Percentiles rank a stretch among this genome's conserved stretches.
Conservation (phyloP, 352 stramenopile genomes). For the Globisporangium nagaii region DNA sequence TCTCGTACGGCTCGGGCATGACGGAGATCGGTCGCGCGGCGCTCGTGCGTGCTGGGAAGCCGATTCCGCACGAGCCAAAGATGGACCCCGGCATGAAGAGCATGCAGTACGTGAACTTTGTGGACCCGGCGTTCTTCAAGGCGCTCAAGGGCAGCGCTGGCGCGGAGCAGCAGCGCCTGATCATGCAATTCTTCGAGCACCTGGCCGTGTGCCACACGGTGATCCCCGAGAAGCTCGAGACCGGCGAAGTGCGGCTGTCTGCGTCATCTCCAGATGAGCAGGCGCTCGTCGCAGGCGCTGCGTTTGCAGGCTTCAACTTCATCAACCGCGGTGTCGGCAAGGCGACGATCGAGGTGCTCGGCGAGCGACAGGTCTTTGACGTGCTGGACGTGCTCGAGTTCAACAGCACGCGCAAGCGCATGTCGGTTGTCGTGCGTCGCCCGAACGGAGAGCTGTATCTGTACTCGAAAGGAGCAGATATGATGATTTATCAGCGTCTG, state of each 20-base stretch:
- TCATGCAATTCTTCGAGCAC: slow-evolving; percentile 80
- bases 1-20: slow-evolving; percentile 85
- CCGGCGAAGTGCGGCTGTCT: slow-evolving; percentile 54
- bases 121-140: slow-evolving; percentile 60
- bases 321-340: slow-evolving; percentile 48
- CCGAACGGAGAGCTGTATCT: slow-evolving; percentile 63
- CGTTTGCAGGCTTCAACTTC: slow-evolving; percentile 70
- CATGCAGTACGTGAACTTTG: slow-evolving; percentile 79
- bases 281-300: slow-evolving; percentile 68
- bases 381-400: slow-evolving; percentile 96
- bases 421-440: slow-evolving; percentile 73
- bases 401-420: slow-evolving; percentile 84
- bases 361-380: slow-evolving; percentile 62
- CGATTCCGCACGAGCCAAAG: slow-evolving; percentile 55
- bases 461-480: slow-evolving; percentile 91
- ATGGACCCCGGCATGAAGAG: slow-evolving; percentile 40
- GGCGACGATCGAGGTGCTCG: slow-evolving; percentile 38
- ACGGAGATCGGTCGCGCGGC: slow-evolving; percentile 76
- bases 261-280: slow-evolving; percentile 85
- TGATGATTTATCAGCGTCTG: slow-evolving; percentile 83
- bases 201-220: slow-evolving; percentile 83
- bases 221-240: slow-evolving; percentile 67
- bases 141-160: slow-evolving; percentile 45
- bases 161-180: slow-evolving; percentile 36
- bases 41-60: slow-evolving; percentile 50